These are phyloP conservation scores for Eucalyptus shirleyi DNA, from an alignment of 345 rosid genomes.

Conservation along the genomic window DNA sequence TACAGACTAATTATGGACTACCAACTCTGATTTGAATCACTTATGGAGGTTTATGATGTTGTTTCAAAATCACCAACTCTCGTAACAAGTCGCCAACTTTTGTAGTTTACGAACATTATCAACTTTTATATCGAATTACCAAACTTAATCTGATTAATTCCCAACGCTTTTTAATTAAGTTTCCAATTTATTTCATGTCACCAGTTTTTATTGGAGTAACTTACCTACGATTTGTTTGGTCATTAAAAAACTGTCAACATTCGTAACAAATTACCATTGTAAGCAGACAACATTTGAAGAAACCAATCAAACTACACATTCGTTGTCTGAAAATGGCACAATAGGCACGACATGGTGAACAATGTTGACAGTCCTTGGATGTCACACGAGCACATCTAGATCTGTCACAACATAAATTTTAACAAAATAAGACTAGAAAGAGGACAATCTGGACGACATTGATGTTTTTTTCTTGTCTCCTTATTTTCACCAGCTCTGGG, in stretches of 20 bases:
- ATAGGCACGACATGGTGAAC: background rate
- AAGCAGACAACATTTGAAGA: background rate
- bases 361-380: background rate
- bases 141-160: background rate
- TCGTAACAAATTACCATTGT: background rate
- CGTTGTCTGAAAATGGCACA: background rate
- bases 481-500: background rate
- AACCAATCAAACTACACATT: background rate
- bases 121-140: background rate
- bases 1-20: background rate
- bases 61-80: background rate
- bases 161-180: background rate
- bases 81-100: background rate
- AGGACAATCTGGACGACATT: background rate
- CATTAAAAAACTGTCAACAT: background rate
- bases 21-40: background rate
- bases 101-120: rapidly evolving
- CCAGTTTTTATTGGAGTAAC: background rate
- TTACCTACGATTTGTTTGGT: background rate
- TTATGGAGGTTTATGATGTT: background rate
- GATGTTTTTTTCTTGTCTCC: background rate
- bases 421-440: background rate
- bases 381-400: background rate
- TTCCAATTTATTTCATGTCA: background rate
- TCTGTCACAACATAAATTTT: background rate